phyloP scores from a whole-genome alignment of 768 basidiomycete genomes.

The Panaeolus papilionaceus region DNA sequence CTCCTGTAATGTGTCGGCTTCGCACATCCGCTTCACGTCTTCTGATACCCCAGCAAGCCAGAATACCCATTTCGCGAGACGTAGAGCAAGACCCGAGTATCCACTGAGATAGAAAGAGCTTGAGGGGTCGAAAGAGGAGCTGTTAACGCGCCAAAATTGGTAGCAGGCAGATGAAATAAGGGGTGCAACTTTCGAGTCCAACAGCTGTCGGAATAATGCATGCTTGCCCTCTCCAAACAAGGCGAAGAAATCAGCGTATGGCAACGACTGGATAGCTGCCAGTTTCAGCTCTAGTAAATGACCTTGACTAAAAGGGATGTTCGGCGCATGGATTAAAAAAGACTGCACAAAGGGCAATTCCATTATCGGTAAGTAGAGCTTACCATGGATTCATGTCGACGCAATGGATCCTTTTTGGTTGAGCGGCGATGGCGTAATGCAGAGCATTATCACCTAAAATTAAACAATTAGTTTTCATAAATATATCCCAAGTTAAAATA shows the following conservation, averaged over 20 bases:
- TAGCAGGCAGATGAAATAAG: conserved; percentile 75
- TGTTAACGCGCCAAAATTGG: conserved; percentile 78
- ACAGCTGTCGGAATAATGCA: conserved; percentile 59
- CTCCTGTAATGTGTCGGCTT: conserved; percentile 55
- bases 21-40: conserved; percentile 62
- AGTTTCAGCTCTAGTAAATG: conserved; percentile 83
- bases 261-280: conserved; percentile 61
- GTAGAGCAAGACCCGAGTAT: conserved; percentile 72
- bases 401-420: conserved; percentile 68
- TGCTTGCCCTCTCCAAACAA: conserved; percentile 74
- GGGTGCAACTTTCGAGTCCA: conserved; percentile 68
- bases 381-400: conserved; percentile 74
- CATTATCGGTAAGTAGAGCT: background rate
- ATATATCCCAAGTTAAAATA: too few species aligned
- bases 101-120: conserved; percentile 73
- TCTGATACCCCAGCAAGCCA: conserved; percentile 68
- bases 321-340: background rate
- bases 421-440: conserved; percentile 75
- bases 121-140: conserved; percentile 42
- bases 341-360: background rate
- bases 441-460: conserved; percentile 68
- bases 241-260: conserved; percentile 66
- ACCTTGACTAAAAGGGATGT: conserved; percentile 52
- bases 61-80: conserved; percentile 56
- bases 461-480: background rate